Evolutionary conservation across 352 stramenopile species (phyloP).

Genomic region (Pythium folliculosum): DNA sequence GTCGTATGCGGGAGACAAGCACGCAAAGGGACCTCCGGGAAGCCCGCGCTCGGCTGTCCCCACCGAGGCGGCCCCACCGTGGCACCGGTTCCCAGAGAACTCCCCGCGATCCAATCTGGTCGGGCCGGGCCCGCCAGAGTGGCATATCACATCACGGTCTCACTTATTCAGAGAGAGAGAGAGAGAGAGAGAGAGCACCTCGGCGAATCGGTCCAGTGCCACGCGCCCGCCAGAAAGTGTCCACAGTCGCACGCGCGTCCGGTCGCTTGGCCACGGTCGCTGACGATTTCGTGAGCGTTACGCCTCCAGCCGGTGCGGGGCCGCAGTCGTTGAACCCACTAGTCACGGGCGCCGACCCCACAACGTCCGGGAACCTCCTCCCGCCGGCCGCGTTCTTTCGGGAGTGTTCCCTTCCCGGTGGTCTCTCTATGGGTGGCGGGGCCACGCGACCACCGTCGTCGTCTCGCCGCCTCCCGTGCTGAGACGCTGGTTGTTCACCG

Average conservation of each 20-base stretch:
- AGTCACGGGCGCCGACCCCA: background rate
- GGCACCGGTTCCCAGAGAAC: background rate
- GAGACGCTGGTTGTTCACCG: background rate
- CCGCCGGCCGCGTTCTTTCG: background rate
- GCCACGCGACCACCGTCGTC: background rate
- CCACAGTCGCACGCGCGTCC: background rate
- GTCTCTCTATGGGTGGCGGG: background rate
- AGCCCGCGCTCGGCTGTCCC: background rate
- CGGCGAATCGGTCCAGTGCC: no score
- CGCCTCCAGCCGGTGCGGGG: background rate
- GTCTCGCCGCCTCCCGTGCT: background rate
- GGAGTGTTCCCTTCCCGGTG: background rate
- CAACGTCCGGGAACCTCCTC: background rate
- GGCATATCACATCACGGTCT: background rate
- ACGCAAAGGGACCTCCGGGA: background rate
- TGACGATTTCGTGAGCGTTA: background rate
- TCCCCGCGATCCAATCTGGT: background rate
- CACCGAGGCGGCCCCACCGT: background rate
- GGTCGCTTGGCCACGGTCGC: background rate
- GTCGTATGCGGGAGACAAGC: no score
- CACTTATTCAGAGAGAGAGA: background rate
- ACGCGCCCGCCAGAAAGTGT: background rate
- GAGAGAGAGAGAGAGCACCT: background rate
- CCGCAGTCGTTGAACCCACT: background rate
- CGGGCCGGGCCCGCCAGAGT: background rate